Evolutionary conservation across 306 rosid genomes (phyloP).

Genomic region (Prunus mongolica): DNA sequence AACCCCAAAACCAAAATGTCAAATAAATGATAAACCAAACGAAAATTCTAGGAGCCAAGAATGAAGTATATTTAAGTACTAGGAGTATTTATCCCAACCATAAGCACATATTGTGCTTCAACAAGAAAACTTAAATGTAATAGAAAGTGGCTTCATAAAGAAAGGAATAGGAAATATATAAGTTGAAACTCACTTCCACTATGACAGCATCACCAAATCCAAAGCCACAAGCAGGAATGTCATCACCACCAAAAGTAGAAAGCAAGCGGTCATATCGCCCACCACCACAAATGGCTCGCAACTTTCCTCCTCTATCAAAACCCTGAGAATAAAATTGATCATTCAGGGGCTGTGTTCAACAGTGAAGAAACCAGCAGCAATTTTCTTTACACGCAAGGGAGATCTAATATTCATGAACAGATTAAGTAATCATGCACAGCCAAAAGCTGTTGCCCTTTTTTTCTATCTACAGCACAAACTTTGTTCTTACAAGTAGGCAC

Average conservation of each 20-base stretch:
- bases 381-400: background rate
- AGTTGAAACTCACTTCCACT: conserved; percentile 67
- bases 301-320: conserved; percentile 87
- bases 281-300: conserved; percentile 97
- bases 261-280: conserved; percentile 87
- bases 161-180: background rate
- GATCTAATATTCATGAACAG: background rate
- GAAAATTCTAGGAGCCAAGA: background rate
- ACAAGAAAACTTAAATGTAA: background rate
- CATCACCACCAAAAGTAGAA: conserved; percentile 93
- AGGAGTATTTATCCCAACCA: background rate
- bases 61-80: background rate
- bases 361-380: background rate
- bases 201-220: conserved; percentile 99
- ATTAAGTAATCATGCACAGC: background rate
- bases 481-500: background rate
- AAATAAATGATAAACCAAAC: background rate
- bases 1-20: background rate
- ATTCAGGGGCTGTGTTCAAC: background rate
- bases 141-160: background rate
- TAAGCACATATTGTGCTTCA: background rate
- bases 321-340: conserved; percentile 48
- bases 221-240: conserved; percentile 89
- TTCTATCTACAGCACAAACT: background rate
- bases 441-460: background rate